Base-by-base conservation (phyloP, 1,284 basidiomycete species). In the Puccinia triticina region DNA sequence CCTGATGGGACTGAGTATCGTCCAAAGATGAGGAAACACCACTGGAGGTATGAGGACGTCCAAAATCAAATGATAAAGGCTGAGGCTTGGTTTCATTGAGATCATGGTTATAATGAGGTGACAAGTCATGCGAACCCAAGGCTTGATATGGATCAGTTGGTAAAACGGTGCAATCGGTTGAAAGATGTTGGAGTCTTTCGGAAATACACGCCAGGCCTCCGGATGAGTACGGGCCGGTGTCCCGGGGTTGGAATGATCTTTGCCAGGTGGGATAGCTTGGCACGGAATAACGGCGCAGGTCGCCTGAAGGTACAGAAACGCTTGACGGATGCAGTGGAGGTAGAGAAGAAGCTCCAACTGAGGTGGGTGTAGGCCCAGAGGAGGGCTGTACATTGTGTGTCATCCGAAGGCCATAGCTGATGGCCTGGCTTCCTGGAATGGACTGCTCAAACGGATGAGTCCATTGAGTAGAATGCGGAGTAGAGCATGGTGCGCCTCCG, bases 191-290 rank as follows among this genome's bases (percentile, higher is more conserved):
- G 21, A n/a, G 46, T 73, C 71, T 48, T 14, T 48, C 48, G 29
- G 43, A 34, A 53, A 53, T 4, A 55, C 43, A 23, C 32, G 71
- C 48, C 46, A 73, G 3, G 16, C 48, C 48, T 50, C 64, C 55
- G 23, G 50, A 29, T 1, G 29, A 57, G 37, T 53, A 78, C 18
- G 29, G 73, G 32, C 34, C 48, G 5, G 48, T 37, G 26, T 61
- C 40, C 21, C 53, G 67, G 23, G 48, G 53, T 43, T 71, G 67
- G n/a, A 66, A 37, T 55, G 50, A 57, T 53, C 67, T 73, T 67
- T 80, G 48, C 78, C 78, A 80, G 53, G 78, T 80, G 18, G 78
- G 78, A 59, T 72, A 71, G 57, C 34, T 73, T n/a, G 78, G 78
- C 12, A 80, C 78, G 40, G 78, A 80, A 72, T 37, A 80, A 37